Conservation (phyloP, 345 rosid species). For the Aquilaria sinensis region DNA sequence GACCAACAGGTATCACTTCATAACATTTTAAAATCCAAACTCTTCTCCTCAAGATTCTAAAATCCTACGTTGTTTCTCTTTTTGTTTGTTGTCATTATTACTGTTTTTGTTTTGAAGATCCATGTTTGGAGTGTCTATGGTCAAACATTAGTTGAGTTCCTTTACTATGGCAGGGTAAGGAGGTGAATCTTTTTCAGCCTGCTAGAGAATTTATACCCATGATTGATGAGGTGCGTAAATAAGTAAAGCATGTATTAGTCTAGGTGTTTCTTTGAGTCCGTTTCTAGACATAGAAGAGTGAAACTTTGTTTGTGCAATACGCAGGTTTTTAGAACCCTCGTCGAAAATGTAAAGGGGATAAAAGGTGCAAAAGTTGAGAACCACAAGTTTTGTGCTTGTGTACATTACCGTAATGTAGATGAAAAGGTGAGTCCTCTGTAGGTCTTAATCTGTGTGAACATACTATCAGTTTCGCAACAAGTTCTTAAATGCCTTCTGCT, state of each 20-base stretch:
- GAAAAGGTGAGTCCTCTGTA: slow-evolving; percentile 48
- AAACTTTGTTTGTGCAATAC: background rate
- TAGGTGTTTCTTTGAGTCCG: background rate
- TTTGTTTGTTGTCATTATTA: background rate
- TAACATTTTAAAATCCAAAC: background rate
- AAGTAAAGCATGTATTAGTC: background rate
- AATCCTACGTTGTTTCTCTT: background rate
- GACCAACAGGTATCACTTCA: slow-evolving; percentile 47
- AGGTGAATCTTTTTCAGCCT: slow-evolving; percentile 82
- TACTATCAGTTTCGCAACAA: background rate
- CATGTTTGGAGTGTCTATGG: too few relatives aligned
- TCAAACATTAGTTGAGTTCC: too few relatives aligned
- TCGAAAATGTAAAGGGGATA: slow-evolving; percentile 58
- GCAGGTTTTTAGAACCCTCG: slow-evolving; percentile 83
- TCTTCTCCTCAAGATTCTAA: background rate
- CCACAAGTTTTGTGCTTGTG: slow-evolving; percentile 93
- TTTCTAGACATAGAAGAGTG: background rate
- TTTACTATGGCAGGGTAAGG: slow-evolving; percentile 51
- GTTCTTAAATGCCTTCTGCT: slow-evolving; percentile 3
- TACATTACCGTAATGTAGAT: slow-evolving; percentile 97
- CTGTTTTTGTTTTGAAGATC: background rate
- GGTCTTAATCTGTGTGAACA: background rate
- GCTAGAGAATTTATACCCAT: slow-evolving; percentile 78
- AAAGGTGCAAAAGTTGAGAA: slow-evolving; percentile 87
- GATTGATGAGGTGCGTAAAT: slow-evolving; percentile 55